Base-by-base conservation (phyloP, 2,329 filamentous ascomycete genomes). In the Penicillium polonicum region DNA sequence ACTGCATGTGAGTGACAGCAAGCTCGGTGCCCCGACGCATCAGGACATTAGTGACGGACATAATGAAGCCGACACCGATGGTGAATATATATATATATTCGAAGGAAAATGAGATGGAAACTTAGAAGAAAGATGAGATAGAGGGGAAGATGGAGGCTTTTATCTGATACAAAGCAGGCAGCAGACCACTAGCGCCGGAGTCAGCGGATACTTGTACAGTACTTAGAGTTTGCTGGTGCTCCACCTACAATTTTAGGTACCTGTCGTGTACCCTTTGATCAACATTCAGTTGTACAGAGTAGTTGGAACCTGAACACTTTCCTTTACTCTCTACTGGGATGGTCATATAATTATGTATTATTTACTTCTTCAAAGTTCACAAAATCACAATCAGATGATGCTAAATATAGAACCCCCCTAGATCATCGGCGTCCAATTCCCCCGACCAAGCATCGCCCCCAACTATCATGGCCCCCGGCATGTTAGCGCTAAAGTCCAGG, bases 11-110 rank as follows among this genome's bases (percentile, higher is more conserved):
- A 52, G 65, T 58, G 19, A 67, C 65, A 56, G 65, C 70, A 49
- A 67, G 58, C 58, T 76, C 74, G 36, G 73, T 58, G 52, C 74
- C 70, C 45, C 76, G 73, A 50, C 75, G 72, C 59, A 76, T 63
- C 51, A 78, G 55, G 43, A 67, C 64, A 54, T 65, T 62, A 49
- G 65, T 65, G 41, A 66, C 59, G 35, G 57, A 27, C 72, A 75
- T 75, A 60, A 36, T 64, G 39, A 44, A 52, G 27, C 38, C 19
- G 13, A 35, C 50, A 44, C 39, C 17, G 42, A 29, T 48, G 31
- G 13, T 10, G 17, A 45, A 15, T 25, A 55, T 31, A n/a, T 31
- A 52, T n/a, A 48, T 31, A 19, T 29, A 41, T 15, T 13, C 3
- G 38, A 57, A 44, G 48, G 48, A 44, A 49, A 41, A n/a, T 35